A percentile compares a stretch with the other conserved stretches of the same genome.
These are phyloP conservation scores for Ceriops zippeliana DNA, from an alignment of 345 rosid genomes.

Conservation along the genomic window DNA sequence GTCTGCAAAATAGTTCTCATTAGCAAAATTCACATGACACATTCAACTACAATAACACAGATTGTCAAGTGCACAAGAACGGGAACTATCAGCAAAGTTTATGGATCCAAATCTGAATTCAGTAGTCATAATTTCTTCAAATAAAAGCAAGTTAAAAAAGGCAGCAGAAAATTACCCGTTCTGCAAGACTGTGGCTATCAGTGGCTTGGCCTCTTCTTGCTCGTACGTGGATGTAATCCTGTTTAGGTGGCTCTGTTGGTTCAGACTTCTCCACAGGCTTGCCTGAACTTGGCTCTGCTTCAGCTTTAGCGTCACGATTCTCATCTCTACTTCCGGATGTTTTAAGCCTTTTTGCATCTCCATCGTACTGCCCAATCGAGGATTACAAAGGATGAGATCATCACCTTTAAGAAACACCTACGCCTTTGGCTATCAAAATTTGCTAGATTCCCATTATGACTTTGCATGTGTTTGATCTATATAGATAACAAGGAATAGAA, in stretches of 20 bases:
- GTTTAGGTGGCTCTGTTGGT: conserved; percentile 59
- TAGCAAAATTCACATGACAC: conserved; percentile 17
- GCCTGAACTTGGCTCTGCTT: conserved; percentile 45
- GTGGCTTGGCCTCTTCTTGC: conserved; percentile 98
- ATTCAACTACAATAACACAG: not conserved
- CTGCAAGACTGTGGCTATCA: conserved; percentile 94
- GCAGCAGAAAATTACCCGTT: conserved; percentile 58
- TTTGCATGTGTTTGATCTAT: no score
- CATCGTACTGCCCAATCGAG: conserved; percentile 41
- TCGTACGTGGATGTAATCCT: conserved; percentile 89
- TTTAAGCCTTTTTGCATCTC: conserved; percentile 58
- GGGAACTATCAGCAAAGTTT: not conserved
- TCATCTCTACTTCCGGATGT: conserved; percentile 50
- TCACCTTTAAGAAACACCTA: not conserved
- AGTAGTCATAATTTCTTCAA: not conserved
- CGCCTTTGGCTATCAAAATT: no score
- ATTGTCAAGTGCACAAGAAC: not conserved
- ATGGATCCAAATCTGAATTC: not conserved
- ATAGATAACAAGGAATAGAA: no score
- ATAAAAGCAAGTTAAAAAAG: conserved; percentile 8
- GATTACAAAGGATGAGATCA: conserved; percentile 5
- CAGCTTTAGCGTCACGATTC: conserved; percentile 41
- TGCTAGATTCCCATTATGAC: no score
- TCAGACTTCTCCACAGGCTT: conserved; percentile 48
- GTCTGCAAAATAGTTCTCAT: conserved; percentile 17